Percentiles rank a stretch among this genome's conserved stretches.
These are phyloP conservation scores for Russula emetica DNA, from an alignment of 768 basidiomycete genomes.

Conservation along the genomic window DNA sequence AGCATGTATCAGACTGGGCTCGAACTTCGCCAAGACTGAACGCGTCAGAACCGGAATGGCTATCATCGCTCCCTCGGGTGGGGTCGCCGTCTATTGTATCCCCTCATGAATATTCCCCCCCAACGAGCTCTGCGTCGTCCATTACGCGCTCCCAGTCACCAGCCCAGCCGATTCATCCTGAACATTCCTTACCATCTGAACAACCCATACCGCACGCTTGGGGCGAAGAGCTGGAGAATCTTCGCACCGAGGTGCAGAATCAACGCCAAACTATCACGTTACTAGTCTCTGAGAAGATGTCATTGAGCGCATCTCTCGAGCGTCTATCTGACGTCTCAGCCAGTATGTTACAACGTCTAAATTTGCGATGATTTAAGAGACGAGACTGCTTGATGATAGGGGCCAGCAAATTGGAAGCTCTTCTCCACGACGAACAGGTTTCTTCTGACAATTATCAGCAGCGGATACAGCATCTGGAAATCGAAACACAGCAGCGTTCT, in stretches of 20 bases:
- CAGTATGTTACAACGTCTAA: constrained; percentile 41
- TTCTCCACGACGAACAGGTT: constrained; percentile 29
- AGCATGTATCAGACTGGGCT: constrained; percentile 39
- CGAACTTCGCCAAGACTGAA: constrained; percentile 36
- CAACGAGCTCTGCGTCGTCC: constrained; percentile 35
- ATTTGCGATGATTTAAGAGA: not conserved
- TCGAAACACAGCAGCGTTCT: constrained; percentile 37
- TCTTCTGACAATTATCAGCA: constrained; percentile 27
- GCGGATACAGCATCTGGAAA: constrained; percentile 43
- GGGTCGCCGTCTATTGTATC: constrained; percentile 32
- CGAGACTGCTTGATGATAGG: constrained; percentile 22
- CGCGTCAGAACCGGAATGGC: constrained; percentile 47
- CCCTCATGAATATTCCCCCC: constrained; percentile 26
- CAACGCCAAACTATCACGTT: constrained; percentile 71
- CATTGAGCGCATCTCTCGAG: constrained; percentile 45
- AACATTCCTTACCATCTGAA: constrained; percentile 28
- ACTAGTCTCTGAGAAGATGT: constrained; percentile 51
- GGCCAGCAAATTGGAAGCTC: constrained; percentile 30
- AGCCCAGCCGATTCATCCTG: constrained; percentile 1
- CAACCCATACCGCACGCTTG: constrained; percentile 25
- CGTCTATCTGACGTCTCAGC: constrained; percentile 55
- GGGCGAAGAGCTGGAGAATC: constrained; percentile 28
- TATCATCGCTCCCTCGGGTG: constrained; percentile 53
- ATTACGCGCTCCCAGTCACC: constrained; percentile 20
- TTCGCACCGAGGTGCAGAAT: constrained; percentile 43